Percentiles rank a stretch among this genome's conserved stretches.
These are phyloP conservation scores for Lentinula lateritia DNA, from an alignment of 768 basidiomycete species.

Conservation along the genomic window DNA sequence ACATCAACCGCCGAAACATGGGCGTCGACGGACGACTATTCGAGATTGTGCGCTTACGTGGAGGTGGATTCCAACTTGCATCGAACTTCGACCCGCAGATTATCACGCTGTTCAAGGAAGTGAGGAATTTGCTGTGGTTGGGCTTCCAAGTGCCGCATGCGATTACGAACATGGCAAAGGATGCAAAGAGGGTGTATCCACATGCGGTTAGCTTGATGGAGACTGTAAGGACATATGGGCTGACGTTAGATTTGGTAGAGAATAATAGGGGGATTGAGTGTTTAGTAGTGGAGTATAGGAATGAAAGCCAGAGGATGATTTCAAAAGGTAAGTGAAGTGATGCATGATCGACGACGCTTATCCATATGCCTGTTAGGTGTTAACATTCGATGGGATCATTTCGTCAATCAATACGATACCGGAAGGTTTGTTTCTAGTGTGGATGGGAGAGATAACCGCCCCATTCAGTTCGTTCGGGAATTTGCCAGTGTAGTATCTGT, in stretches of 20 bases:
- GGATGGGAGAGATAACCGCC: slow-evolving; percentile 82
- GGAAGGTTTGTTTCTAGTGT: slow-evolving; percentile 63
- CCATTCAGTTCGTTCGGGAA: slow-evolving; percentile 91
- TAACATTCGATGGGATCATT: slow-evolving; percentile 94
- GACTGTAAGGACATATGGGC: slow-evolving; percentile 95
- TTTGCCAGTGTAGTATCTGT: slow-evolving; percentile 92
- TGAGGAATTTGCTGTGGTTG: slow-evolving; percentile 91
- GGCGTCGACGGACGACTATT: slow-evolving; percentile 88
- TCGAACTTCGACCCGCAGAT: slow-evolving; percentile 99
- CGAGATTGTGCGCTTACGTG: slow-evolving; percentile 71
- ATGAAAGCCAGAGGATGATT: slow-evolving; percentile 92
- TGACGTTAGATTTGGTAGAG: slow-evolving; percentile 89
- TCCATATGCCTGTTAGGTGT: slow-evolving; percentile 56
- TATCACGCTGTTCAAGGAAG: slow-evolving; percentile 98
- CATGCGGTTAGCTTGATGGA: slow-evolving; percentile 99
- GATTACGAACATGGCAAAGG: slow-evolving; percentile 95
- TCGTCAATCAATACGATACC: slow-evolving; percentile 90
- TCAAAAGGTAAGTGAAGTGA: slow-evolving; percentile 59
- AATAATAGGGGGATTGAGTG: slow-evolving; percentile 88
- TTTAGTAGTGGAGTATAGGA: slow-evolving; percentile 91
- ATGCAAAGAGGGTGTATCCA: slow-evolving; percentile 96
- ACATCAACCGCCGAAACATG: slow-evolving; percentile 92
- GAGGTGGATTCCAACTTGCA: slow-evolving; percentile 78
- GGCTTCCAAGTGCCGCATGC: slow-evolving; percentile 94
- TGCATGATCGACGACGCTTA: not conserved